A percentile compares a stretch with the other conserved stretches of the same genome.
These are phyloP conservation scores for Discostella stelligeroides DNA, from an alignment of 108 stramenopile species.

Conservation along the genomic window DNA sequence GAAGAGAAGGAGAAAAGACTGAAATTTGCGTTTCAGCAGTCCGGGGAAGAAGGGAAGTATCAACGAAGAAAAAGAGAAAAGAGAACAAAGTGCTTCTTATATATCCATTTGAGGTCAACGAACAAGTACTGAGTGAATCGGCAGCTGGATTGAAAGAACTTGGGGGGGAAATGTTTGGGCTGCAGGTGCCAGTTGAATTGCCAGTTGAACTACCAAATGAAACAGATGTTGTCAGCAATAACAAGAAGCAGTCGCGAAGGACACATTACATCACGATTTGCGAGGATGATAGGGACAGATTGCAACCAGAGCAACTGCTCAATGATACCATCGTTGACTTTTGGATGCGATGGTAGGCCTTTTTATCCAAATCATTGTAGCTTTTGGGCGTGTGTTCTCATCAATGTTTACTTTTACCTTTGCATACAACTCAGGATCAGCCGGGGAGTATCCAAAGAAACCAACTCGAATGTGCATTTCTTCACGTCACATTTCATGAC, in stretches of 20 bases:
- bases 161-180: too few species aligned
- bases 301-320: slow-evolving; percentile 71
- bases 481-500: slow-evolving; percentile 91
- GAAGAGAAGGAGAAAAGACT: too few species aligned
- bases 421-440: slow-evolving; percentile 38
- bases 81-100: too few species aligned
- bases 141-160: too few species aligned
- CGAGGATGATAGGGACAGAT: slow-evolving; percentile 63
- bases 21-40: too few species aligned
- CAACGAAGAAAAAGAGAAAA: too few species aligned
- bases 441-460: slow-evolving; percentile 14
- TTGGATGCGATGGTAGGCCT: slow-evolving; percentile 86
- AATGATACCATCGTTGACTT: slow-evolving; percentile 91
- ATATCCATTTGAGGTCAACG: too few species aligned
- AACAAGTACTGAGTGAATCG: too few species aligned
- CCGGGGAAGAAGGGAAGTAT: too few species aligned
- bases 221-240: slow-evolving; percentile 11
- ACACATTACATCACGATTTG: slow-evolving; percentile 67
- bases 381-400: neutral
- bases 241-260: slow-evolving; percentile 22
- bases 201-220: too few species aligned
- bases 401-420: neutral
- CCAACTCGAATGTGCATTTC: slow-evolving; percentile 57
- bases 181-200: too few species aligned
- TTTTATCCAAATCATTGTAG: neutral